Base-by-base conservation (phyloP, 768 basidiomycete species). In the Pisolithus microcarpus region DNA sequence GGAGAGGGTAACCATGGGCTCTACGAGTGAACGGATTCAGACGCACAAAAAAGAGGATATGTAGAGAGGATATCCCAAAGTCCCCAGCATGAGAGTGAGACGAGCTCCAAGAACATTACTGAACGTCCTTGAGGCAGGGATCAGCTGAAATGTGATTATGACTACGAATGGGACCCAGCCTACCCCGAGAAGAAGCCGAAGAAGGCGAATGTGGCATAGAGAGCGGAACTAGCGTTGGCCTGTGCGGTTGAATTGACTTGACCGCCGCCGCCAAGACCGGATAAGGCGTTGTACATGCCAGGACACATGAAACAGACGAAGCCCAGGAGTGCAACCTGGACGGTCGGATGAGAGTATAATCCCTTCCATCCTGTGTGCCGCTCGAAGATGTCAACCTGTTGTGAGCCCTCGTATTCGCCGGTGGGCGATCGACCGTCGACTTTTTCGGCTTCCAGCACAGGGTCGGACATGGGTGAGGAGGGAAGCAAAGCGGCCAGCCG, bases 271-370 rank as follows among this genome's bases (percentile, higher is more conserved):
- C 91, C 90, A 42, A 93, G 74, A 31, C 89, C 87, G 50, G 79
- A 84, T 59, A 90, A 70, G 0, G 87, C 81, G 60, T 90, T 91
- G 69, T 87, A 90, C 51, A 89, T 76, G 52, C 88, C 87, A 64
- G 69, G 69, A 50, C 71, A 56, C 80, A 81, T 78, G 61, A 81
- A 81, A 53, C 59, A 65, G 23, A 88, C 80, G 43, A 88, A 73
- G 38, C 85, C 87, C 16, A 88, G 71, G 65, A 90, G 69, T 0
- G 49, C 49, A 46, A 85, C 69, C 49, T 66, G 65, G 13, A 56
- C 31, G 19, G 50, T 1, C 0, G 82, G 79, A 54, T 84, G 74
- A 53, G 77, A 75, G 62, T 83, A 84, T 28, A 80, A 21, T 5
- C 77, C 72, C 58, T 69, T 76, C 58, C 81, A 58, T 38, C 82